Base-by-base conservation (phyloP, 2,329 filamentous ascomycete genomes). In the Thelonectria rubi region DNA sequence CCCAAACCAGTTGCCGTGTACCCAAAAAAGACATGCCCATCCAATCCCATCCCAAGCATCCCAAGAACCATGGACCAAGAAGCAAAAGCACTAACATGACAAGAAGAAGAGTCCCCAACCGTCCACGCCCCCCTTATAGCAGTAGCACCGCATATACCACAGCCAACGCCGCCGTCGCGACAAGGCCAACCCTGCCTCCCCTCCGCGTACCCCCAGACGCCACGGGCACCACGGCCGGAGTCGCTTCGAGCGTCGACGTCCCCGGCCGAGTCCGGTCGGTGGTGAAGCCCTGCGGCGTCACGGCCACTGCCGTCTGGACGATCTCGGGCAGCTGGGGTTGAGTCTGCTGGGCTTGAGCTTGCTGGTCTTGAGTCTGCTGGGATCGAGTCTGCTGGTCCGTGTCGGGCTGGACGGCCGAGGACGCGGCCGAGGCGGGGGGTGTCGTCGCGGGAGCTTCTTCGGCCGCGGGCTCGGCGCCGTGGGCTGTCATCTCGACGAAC, bases 81-180 rank as follows among this genome's bases (percentile, higher is more conserved):
- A 30, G 26, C 24, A 30, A 5, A 30, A 30, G 26, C 2, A 30
- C 26, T 8, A 9, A 30, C 26, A 30, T 30, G 26, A 39, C 9
- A 14, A 26, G 6, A 58, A 34, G 11, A 24, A 14, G 2, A 7
- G 34, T 37, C 15, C 11, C 34, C 34, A 37, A 15, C 8, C 12
- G 6, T 39, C 3, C 14, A 8, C 8, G 10, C 8, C 26, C 24
- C 17, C 46, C 55, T 71, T 10, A 69, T 24, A 18, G n/a, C n/a
- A n/a, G n/a, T n/a, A 68, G 34, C 3, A 60, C 39, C 3, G 55
- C 50, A 26, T 66, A 59, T 4, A 66, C 43, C 42, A 66, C 53
- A 5, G 55, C 59, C 8, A 61, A 39, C 39, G 26, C 56, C 17
- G 66, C 45, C 9, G 62, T 60, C 45, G 69, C 42, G 34, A 58